Evolutionary conservation across 2,329 filamentous ascomycete species (phyloP), one percentile per base, ranked within the genome.

Genomic region (Botrytis paeoniae): DNA sequence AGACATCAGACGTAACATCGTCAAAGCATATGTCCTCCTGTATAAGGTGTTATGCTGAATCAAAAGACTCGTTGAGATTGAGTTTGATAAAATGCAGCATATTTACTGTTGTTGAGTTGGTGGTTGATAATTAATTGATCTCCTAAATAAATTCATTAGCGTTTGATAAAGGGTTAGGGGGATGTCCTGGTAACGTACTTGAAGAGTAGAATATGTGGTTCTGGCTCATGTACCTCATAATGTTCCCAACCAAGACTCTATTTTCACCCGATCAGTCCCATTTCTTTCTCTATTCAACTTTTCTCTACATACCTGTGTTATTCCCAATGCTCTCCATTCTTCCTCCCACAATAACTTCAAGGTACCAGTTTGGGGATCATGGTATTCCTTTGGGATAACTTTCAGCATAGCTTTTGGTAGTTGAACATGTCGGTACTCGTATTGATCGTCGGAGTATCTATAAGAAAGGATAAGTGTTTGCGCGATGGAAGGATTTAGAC

Each of bases 241-340:
- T 99, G 96, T 83, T 98, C 95, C 96, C 96, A 99, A 73, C 96
- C 96, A 80, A 99, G 86, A 86, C 95, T 98, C 95, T 98, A 81
- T 71, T 68, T 43, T 57, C 57, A 70, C 18, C 18, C 14, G 3
- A 35, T 72, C 48, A 72, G 70, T 29, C 37, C 22, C 41, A 35
- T 39, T 25, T 35, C 7, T 18, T 16, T 10, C 16, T 5, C 3
- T 4, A 8, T 18, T 25, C 39, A 39, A 39, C 32, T 25, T 5
- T 39, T 54, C 22, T 60, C 41, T 65, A 9, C 66, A 65, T 85
- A 97, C 94, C 91, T 97, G 95, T 77, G 96, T 99, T 82, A 99
- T 99, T 69, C 96, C 96, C 80, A 99, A 88, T 51, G 92, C 94
- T 83, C 96, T 91, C 96, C 96, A 99, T 85, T 99, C 96, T 77